These are phyloP conservation scores for Phialocephala sp. DNA, from an alignment of 2,329 filamentous ascomycete genomes.

Conservation along the genomic window DNA sequence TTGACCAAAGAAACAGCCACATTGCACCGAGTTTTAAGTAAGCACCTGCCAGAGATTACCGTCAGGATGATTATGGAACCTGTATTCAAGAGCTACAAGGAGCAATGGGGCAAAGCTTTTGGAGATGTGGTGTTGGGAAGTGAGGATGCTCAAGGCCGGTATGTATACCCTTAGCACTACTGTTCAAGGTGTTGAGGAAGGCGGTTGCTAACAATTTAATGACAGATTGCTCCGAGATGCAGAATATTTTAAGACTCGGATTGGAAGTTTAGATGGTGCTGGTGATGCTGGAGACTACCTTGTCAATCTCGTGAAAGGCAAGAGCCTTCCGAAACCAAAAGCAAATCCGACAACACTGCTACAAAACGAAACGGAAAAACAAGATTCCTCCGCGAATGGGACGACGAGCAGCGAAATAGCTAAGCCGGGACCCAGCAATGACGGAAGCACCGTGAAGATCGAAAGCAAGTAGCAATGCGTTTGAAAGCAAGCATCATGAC, in stretches of 20 bases:
- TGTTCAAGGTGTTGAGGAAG: background rate
- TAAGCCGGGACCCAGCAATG: background rate
- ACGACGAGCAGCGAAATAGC: conserved; percentile 9
- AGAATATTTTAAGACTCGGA: conserved; percentile 64
- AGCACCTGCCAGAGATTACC: conserved; percentile 68
- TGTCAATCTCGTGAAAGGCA: conserved; percentile 65
- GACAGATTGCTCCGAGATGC: conserved; percentile 67
- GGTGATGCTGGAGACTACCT: conserved; percentile 75
- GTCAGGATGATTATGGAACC: conserved; percentile 72
- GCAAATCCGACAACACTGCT: conserved; percentile 2
- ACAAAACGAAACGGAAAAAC: background rate
- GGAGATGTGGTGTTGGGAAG: conserved; percentile 62
- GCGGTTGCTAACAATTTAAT: background rate
- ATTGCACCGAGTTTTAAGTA: conserved; percentile 70
- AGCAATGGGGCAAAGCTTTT: conserved; percentile 70
- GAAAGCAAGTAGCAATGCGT: background rate
- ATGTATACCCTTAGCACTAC: conserved; percentile 37
- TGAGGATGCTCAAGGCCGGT: conserved; percentile 66
- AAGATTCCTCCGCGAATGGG: conserved; percentile 6
- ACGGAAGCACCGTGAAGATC: background rate
- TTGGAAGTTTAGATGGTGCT: conserved; percentile 68
- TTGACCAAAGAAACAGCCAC: conserved; percentile 73
- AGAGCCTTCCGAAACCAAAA: conserved; percentile 43
- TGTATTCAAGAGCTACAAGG: conserved; percentile 69
- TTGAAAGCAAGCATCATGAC: background rate